Evolutionary conservation across 805 yeast genomes (phyloP).

Genomic region (Candida rishiriensis): DNA sequence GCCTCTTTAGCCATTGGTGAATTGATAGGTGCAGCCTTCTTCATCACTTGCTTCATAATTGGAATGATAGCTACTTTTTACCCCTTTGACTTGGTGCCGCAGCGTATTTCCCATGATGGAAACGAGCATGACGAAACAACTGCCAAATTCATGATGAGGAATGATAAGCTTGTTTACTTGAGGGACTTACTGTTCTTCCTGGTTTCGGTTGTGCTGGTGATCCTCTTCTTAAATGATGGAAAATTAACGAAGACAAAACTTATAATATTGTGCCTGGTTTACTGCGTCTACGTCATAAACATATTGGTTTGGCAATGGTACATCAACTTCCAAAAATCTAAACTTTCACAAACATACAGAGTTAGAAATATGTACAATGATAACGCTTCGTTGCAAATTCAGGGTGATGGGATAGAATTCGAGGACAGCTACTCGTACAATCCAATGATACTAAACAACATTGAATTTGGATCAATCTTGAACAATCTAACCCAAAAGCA

Average conservation of each 20-base stretch:
- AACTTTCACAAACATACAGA: slow-evolving; percentile 17
- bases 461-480: slow-evolving; percentile 26
- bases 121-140: slow-evolving; percentile 7
- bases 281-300: slow-evolving; percentile 56
- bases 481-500: slow-evolving; percentile 20
- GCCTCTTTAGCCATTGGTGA: slow-evolving; percentile 84
- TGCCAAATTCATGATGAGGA: slow-evolving; percentile 20
- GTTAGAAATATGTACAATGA: slow-evolving; percentile 28
- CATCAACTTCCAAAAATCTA: slow-evolving; percentile 10
- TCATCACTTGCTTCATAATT: slow-evolving; percentile 72
- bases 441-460: slow-evolving; percentile 24
- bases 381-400: slow-evolving; percentile 13
- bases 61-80: slow-evolving; percentile 71
- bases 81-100: slow-evolving; percentile 51
- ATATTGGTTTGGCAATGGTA: slow-evolving; percentile 40
- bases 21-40: slow-evolving; percentile 84
- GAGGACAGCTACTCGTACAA: slow-evolving; percentile 28
- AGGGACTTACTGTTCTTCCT: slow-evolving; percentile 64
- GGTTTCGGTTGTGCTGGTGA: slow-evolving; percentile 43
- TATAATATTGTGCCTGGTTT: slow-evolving; percentile 47
- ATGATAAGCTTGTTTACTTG: slow-evolving; percentile 41
- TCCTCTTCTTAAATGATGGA: slow-evolving; percentile 48
- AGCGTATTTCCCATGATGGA: not conserved
- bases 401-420: slow-evolving; percentile 22
- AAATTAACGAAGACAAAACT: slow-evolving; percentile 52